Evolutionary conservation across 1,139 yeast species (phyloP).

Genomic region (Candida sp.): DNA sequence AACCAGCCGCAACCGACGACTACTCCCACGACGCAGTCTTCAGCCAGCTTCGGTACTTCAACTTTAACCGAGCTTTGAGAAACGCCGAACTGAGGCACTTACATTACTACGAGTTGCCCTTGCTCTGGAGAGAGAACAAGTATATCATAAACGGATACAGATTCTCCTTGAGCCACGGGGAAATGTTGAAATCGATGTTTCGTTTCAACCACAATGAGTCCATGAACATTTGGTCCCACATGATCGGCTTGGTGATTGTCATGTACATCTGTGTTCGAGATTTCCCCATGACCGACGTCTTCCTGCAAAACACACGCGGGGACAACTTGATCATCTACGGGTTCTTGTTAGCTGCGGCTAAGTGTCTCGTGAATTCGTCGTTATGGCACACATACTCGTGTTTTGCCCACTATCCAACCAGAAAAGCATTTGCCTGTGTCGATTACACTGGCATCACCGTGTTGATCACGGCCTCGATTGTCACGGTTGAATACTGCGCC

Average conservation of each 20-base stretch:
- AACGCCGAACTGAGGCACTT: slow-evolving; percentile 61
- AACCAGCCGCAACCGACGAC: slow-evolving; percentile 33
- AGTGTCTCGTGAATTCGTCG: slow-evolving; percentile 78
- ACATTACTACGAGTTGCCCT: slow-evolving; percentile 88
- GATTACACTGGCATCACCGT: slow-evolving; percentile 96
- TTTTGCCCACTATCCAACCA: slow-evolving; percentile 64
- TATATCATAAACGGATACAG: slow-evolving; percentile 86
- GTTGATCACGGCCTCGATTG: slow-evolving; percentile 87
- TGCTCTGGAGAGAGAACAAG: slow-evolving; percentile 93
- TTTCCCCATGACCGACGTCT: slow-evolving; percentile 61
- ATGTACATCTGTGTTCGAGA: slow-evolving; percentile 59
- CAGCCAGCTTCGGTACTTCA: slow-evolving; percentile 52
- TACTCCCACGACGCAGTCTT: slow-evolving; percentile 32
- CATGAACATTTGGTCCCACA: slow-evolving; percentile 93
- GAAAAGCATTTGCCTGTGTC: slow-evolving; percentile 86
- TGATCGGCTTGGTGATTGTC: slow-evolving; percentile 67
- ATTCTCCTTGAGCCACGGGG: slow-evolving; percentile 67
- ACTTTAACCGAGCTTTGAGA: slow-evolving; percentile 62
- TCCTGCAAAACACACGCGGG: slow-evolving; percentile 34
- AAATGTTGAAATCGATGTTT: slow-evolving; percentile 60
- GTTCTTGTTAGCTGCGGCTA: slow-evolving; percentile 73
- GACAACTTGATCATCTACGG: slow-evolving; percentile 64
- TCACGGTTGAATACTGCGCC: slow-evolving; percentile 84
- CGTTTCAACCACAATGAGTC: slow-evolving; percentile 83
- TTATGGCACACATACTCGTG: slow-evolving; percentile 94